Evolutionary conservation across 169 alveolate genomes (phyloP).

Genomic region (Plasmodium relictum): DNA sequence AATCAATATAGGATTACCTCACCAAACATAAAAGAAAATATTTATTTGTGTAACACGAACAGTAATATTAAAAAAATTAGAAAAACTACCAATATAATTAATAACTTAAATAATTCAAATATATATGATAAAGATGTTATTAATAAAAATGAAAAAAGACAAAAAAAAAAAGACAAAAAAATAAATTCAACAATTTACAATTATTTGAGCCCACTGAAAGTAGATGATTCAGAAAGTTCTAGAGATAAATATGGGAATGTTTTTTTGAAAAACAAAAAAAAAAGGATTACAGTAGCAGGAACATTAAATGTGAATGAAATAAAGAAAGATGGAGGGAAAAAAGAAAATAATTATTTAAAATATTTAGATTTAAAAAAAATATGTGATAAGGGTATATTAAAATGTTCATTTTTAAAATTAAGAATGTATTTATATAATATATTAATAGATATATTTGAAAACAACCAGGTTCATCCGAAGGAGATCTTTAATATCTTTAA

Average conservation of each 20-base stretch:
- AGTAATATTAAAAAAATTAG: neutral
- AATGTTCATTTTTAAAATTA: conserved; percentile 62
- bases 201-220: conserved; percentile 35
- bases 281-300: conserved; percentile 42
- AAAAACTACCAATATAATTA: conserved; percentile 5
- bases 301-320: conserved; percentile 29
- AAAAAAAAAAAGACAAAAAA: neutral
- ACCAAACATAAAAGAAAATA: conserved; percentile 10
- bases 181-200: conserved; percentile 7
- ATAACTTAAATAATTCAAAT: neutral
- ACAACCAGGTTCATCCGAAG: conserved; percentile 8
- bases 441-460: conserved; percentile 66
- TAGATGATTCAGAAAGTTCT: neutral
- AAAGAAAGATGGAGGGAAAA: conserved; percentile 1
- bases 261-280: conserved; percentile 14
- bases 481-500: conserved; percentile 60
- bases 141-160: neutral
- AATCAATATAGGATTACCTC: conserved; percentile 4
- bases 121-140: neutral
- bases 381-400: conserved; percentile 58
- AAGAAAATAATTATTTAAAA: conserved; percentile 51
- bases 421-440: conserved; percentile 75
- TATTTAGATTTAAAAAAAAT: conserved; percentile 66
- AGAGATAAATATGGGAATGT: conserved; percentile 4
- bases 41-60: neutral